These are phyloP conservation scores for Candida saitoana DNA, from an alignment of 805 yeast genomes.

Conservation along the genomic window DNA sequence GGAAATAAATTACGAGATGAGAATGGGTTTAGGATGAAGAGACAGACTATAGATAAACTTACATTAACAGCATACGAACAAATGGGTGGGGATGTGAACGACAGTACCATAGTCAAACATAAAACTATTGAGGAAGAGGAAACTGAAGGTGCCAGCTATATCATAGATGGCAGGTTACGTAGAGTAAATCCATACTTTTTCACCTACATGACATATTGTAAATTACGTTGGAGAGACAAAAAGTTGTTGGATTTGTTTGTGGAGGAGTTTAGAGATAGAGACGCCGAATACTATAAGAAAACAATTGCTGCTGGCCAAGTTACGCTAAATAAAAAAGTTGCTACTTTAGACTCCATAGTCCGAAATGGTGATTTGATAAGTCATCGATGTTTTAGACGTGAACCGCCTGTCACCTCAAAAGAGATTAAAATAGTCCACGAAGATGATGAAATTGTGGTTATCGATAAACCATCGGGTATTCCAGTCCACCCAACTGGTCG, in stretches of 20 bases:
- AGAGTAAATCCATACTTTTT: conserved; percentile 80
- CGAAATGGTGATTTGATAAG: conserved; percentile 78
- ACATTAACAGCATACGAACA: conserved; percentile 38
- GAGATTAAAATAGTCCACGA: conserved; percentile 66
- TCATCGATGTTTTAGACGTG: conserved; percentile 83
- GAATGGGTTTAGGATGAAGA: conserved; percentile 45
- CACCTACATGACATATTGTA: conserved; percentile 89
- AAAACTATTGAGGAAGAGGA: conserved; percentile 51
- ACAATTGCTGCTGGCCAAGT: conserved; percentile 61
- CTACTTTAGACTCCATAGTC: conserved; percentile 60
- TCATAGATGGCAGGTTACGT: conserved; percentile 58
- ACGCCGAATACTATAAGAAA: conserved; percentile 58
- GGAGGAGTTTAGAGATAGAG: conserved; percentile 79
- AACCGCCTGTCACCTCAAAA: conserved; percentile 69
- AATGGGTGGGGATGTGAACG: conserved; percentile 30
- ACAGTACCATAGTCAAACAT: conserved; percentile 17
- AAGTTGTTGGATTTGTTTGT: conserved; percentile 75
- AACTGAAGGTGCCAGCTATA: conserved; percentile 54
- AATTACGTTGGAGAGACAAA: conserved; percentile 86
- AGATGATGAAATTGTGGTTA: conserved; percentile 70
- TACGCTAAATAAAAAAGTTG: conserved; percentile 61
- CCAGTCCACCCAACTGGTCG: conserved; percentile 97
- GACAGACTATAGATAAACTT: conserved; percentile 43
- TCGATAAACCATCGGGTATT: conserved; percentile 91
- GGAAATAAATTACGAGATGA: conserved; percentile 30